Evolutionary conservation across 106 monocot genomes (phyloP).

Genomic region (Dactylorhiza incarnata): DNA sequence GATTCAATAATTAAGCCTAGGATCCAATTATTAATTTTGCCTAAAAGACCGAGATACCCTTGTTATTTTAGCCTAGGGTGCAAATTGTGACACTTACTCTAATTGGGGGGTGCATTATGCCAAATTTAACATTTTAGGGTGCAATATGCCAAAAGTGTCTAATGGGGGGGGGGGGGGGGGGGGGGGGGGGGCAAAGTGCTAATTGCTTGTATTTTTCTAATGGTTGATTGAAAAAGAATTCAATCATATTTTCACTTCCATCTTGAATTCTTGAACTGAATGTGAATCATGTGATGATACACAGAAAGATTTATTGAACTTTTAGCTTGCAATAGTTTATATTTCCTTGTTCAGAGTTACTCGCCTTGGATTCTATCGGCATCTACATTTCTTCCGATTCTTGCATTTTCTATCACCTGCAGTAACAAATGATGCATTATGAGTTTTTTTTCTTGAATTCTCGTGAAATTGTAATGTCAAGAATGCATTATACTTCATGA

Average conservation of each 20-base stretch:
- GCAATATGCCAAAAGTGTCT: no score
- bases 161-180: no score
- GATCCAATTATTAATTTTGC: no score
- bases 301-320: not conserved
- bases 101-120: no score
- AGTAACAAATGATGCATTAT: not conserved
- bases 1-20: no score
- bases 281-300: not conserved
- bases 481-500: not conserved
- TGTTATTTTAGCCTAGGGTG: no score
- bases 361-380: not conserved
- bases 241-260: not conserved
- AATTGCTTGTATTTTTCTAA: no score
- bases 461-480: not conserved
- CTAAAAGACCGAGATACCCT: no score
- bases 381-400: not conserved
- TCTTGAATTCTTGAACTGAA: not conserved
- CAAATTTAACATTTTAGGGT: no score
- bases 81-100: no score
- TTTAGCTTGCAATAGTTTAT: not conserved
- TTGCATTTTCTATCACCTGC: constrained; percentile 4
- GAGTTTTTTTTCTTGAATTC: not conserved
- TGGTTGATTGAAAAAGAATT: not conserved
- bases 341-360: not conserved
- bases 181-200: no score